Evolutionary conservation across 192 early-diverging fungal genomes (phyloP), one percentile per base, ranked within the genome.

Genomic region (Mortierella claussenii): DNA sequence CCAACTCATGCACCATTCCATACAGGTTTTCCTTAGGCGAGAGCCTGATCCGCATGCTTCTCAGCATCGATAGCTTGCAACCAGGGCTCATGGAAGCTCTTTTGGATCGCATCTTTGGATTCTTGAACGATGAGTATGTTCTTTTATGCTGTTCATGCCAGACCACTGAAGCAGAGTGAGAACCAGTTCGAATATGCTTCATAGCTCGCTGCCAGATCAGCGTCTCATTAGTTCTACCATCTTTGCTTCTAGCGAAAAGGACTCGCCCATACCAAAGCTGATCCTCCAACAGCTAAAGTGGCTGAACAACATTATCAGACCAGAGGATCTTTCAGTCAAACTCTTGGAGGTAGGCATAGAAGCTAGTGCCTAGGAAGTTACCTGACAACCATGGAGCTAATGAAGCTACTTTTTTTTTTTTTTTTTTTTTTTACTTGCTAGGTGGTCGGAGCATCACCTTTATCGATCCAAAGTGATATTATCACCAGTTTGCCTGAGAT

Each of bases 401-500:
- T 34, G 10, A 30, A 54, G 12, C 21, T 13, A 26, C 4, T 3
- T 26, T 24, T 8, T 49, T 5, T 17, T 49, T 49, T 3, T 3
- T 26, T 26, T 26, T 42, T 42, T 11, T 17, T 42, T 17, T 21
- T 6, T 23, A 48, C 18, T 26, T 53, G 50, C 28, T 32, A 88
- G 86, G 86, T 91, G 11, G 82, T 91, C 32, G 68, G 83, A 8
- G 78, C 89, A 20, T 84, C 87, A 8, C 86, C 91, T n/a, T 51
- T 82, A 4, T 78, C 83, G 11, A 89, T 90, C 57, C 90, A 94
- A 56, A 75, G 85, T 32, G 93, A 94, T 68, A 88, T 94, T 9
- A 91, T 94, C 23, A 81, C 78, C 15, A 83, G 81, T 11, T 53
- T 94, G n/a, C 91, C 93, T 1, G 90, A 94, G 49, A 92, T 94